Evolutionary conservation across 306 rosid genomes (phyloP).

Genomic region (Ammopiptanthus mongolicus): DNA sequence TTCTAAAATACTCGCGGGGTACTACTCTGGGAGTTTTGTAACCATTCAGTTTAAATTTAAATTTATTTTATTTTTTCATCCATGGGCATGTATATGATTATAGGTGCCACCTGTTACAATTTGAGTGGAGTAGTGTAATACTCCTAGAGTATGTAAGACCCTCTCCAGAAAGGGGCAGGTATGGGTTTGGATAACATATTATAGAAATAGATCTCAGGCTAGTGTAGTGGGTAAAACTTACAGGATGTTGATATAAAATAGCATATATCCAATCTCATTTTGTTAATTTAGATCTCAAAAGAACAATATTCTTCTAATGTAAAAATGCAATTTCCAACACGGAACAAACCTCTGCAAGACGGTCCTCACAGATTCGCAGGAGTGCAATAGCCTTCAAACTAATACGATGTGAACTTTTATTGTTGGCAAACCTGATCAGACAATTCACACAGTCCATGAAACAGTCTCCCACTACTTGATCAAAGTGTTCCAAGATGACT

Average conservation of each 20-base stretch:
- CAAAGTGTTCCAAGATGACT: slow-evolving; percentile 99
- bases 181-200: background rate
- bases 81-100: background rate
- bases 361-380: slow-evolving; percentile 97
- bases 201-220: background rate
- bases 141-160: background rate
- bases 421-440: slow-evolving; percentile 93
- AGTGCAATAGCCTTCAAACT: slow-evolving; percentile 99
- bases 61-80: too few relatives aligned
- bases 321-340: slow-evolving; percentile 18
- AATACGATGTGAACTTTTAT: slow-evolving; percentile 85
- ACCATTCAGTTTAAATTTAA: background rate
- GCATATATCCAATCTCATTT: background rate
- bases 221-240: background rate
- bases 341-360: slow-evolving; percentile 95
- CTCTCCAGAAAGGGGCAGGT: background rate
- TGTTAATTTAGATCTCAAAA: background rate
- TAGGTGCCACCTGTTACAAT: background rate
- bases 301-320: background rate
- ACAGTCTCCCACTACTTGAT: slow-evolving; percentile 99
- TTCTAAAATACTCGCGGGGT: background rate
- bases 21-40: background rate
- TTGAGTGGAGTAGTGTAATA: background rate
- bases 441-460: slow-evolving; percentile 99
- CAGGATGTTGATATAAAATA: background rate